Evolutionary conservation across 2,329 filamentous ascomycete genomes (phyloP).

Genomic region (Chrysosporium keratinophilum): DNA sequence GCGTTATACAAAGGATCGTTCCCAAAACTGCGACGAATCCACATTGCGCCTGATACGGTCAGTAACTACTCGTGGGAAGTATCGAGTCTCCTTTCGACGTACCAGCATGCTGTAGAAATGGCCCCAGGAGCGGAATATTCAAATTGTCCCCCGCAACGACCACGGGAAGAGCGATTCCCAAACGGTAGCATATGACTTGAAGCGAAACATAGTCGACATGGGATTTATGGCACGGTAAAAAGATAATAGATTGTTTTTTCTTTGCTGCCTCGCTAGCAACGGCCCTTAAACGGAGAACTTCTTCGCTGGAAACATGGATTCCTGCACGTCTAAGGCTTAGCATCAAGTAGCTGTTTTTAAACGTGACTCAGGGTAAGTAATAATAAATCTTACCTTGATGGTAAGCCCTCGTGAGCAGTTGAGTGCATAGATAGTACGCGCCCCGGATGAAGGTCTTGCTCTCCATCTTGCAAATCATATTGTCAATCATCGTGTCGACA

Average conservation of each 20-base stretch:
- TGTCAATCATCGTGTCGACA: conserved; percentile 74
- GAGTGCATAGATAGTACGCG: conserved; percentile 81
- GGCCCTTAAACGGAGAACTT: conserved; percentile 69
- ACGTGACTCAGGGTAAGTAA: background rate
- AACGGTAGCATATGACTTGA: conserved; percentile 87
- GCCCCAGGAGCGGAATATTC: conserved; percentile 82
- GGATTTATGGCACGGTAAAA: conserved; percentile 85
- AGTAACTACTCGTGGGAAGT: background rate
- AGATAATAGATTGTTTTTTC: conserved; percentile 92
- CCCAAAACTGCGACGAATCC: conserved; percentile 84
- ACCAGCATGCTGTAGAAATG: conserved; percentile 86
- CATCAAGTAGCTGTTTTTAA: background rate
- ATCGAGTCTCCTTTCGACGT: conserved; percentile 10
- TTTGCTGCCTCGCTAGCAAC: conserved; percentile 73
- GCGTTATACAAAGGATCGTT: conserved; percentile 84
- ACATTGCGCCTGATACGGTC: conserved; percentile 61
- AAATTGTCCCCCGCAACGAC: conserved; percentile 94
- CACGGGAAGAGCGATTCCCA: conserved; percentile 78
- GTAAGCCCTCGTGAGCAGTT: conserved; percentile 83
- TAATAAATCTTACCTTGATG: conserved; percentile 54
- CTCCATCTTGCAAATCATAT: conserved; percentile 99
- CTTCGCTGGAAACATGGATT: conserved; percentile 91
- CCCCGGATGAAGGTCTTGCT: conserved; percentile 83
- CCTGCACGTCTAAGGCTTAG: conserved; percentile 28
- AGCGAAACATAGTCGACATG: conserved; percentile 95